A percentile compares a stretch with the other conserved stretches of the same genome.
These are phyloP conservation scores for Nakaseomyces kungkrabaensis DNA, from an alignment of 1,139 yeast genomes.

Conservation along the genomic window DNA sequence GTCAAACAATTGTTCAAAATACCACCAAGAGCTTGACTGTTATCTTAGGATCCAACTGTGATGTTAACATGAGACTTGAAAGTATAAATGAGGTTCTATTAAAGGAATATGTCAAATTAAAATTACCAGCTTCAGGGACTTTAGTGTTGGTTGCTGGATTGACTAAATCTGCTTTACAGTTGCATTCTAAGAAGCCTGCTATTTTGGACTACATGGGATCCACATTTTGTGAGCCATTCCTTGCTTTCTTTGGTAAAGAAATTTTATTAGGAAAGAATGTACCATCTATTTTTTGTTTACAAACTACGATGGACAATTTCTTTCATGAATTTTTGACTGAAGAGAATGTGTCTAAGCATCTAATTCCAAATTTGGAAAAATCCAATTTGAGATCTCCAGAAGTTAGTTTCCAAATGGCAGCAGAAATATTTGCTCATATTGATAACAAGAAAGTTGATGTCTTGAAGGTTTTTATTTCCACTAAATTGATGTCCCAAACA, in stretches of 20 bases:
- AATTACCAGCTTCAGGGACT: conserved; percentile 26
- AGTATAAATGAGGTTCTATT: conserved; percentile 9
- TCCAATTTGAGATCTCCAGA: conserved; percentile 79
- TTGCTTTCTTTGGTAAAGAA: conserved; percentile 32
- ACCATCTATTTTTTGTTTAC: conserved; percentile 30
- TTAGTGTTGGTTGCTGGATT: conserved; percentile 35
- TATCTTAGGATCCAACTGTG: conserved; percentile 12
- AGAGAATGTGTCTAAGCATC: conserved; percentile 34
- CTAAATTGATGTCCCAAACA: conserved; percentile 52
- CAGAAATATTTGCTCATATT: conserved; percentile 37
- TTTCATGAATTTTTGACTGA: conserved; percentile 35
- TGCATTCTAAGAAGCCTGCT: conserved; percentile 36
- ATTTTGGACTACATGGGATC: conserved; percentile 28
- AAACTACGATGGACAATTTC: conserved; percentile 28
- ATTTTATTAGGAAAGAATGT: conserved; percentile 39
- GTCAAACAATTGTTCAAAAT: conserved; percentile 36
- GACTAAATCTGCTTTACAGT: conserved; percentile 32
- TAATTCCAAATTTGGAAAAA: conserved; percentile 63
- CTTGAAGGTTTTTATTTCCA: conserved; percentile 31
- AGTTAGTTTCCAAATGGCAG: conserved; percentile 43
- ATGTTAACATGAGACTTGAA: conserved; percentile 7
- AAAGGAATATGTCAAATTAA: conserved; percentile 11
- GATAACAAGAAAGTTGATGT: conserved; percentile 32
- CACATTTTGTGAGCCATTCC: conserved; percentile 15
- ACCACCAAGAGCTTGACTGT: conserved; percentile 26